Evolutionary conservation across 148 eudicot species (phyloP).

Genomic region (Fallopia convolvulus): DNA sequence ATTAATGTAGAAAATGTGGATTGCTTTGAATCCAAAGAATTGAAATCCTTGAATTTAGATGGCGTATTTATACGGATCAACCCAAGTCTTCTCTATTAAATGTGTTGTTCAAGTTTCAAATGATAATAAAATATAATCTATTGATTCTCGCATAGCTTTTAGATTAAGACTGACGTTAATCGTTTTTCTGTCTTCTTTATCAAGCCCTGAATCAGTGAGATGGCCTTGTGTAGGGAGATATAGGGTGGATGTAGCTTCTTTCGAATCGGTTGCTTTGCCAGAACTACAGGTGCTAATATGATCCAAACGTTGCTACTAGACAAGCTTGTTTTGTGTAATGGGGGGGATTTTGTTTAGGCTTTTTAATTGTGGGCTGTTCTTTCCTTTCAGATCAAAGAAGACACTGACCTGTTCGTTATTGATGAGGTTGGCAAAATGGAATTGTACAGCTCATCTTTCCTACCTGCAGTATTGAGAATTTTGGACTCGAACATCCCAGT

Average conservation of each 20-base stretch:
- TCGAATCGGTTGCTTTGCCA: constrained; percentile 78
- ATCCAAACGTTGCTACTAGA: background rate
- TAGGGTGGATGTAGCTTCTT: constrained; percentile 73
- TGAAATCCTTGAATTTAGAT: background rate
- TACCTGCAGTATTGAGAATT: constrained; percentile 76
- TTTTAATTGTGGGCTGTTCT: background rate
- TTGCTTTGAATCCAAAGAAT: background rate
- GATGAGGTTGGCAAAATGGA: constrained; percentile 99
- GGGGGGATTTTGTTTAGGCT: background rate
- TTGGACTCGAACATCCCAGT: constrained; percentile 71
- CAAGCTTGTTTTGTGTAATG: background rate
- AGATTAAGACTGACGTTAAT: background rate
- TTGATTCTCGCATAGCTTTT: background rate
- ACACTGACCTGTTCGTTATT: constrained; percentile 68
- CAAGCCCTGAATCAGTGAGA: constrained; percentile 65
- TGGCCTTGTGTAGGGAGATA: constrained; percentile 93
- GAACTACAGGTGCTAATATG: constrained; percentile 62
- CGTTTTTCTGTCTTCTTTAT: constrained; percentile 2
- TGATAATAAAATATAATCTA: background rate
- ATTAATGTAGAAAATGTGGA: background rate
- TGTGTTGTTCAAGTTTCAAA: background rate
- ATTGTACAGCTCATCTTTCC: constrained; percentile 72
- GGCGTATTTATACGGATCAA: background rate
- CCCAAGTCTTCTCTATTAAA: background rate
- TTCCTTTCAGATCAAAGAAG: constrained; percentile 61